Conservation (phyloP, 2,329 filamentous ascomycete species). For the Talaromyces sp. region DNA sequence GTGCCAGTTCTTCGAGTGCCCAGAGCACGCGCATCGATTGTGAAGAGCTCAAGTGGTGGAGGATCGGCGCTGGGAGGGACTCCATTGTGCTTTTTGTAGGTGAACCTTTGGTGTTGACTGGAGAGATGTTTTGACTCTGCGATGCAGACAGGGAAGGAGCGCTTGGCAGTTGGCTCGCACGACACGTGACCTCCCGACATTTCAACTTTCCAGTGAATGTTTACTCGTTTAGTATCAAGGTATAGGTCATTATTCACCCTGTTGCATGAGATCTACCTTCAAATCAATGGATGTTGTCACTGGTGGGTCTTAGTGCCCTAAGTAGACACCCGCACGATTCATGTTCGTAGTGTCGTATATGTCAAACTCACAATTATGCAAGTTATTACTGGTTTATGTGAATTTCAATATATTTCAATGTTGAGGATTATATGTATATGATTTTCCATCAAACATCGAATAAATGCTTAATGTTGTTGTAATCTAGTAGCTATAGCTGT, state of each 20-base stretch:
- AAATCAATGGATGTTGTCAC: neutral
- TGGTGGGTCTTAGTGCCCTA: neutral
- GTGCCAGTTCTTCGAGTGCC: constrained; percentile 22
- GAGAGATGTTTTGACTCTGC: neutral
- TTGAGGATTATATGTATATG: no score
- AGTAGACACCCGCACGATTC: neutral
- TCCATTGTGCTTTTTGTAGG: neutral
- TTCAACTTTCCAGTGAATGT: neutral
- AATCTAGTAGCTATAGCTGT: neutral
- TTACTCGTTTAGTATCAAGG: neutral
- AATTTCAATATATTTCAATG: no score
- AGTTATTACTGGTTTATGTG: no score
- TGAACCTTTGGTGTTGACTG: neutral
- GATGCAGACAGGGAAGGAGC: neutral
- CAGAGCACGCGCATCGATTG: constrained; percentile 19
- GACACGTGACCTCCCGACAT: neutral
- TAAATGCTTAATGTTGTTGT: neutral
- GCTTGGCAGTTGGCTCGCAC: neutral
- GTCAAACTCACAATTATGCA: no score
- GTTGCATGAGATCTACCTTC: neutral
- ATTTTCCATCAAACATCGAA: neutral
- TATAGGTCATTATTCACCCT: neutral
- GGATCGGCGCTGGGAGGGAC: constrained; percentile 11
- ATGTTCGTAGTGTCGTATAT: neutral
- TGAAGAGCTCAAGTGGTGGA: constrained; percentile 21